Evolutionary conservation across 2,329 filamentous ascomycete species (phyloP).

Genomic region (Fusarium abutilonis): DNA sequence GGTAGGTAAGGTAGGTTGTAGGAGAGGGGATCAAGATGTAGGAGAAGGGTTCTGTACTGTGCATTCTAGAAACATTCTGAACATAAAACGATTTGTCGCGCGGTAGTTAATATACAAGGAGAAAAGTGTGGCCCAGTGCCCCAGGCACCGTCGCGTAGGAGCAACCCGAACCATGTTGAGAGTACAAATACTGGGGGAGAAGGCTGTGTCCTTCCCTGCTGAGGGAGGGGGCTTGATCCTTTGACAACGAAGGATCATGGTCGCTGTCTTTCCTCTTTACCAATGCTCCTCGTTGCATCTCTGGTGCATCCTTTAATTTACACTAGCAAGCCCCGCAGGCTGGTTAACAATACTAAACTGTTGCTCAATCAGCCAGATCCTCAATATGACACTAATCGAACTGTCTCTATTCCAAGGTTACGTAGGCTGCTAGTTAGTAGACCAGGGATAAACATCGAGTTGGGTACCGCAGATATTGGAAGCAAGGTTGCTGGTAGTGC

Average conservation of each 20-base stretch:
- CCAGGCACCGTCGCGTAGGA: not conserved
- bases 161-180: not conserved
- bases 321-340: not conserved
- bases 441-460: no score
- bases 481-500: no score
- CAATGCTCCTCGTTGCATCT: not conserved
- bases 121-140: not conserved
- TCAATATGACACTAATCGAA: not conserved
- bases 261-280: conserved; percentile 15
- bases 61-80: not conserved
- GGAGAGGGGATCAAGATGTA: no score
- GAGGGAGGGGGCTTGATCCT: conserved; percentile 11
- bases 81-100: conserved; percentile 2
- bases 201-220: conserved; percentile 16
- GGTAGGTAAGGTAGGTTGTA: no score
- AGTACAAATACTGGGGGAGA: not conserved
- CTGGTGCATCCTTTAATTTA: conserved; percentile 29
- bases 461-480: no score
- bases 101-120: not conserved
- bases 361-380: not conserved
- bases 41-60: not conserved
- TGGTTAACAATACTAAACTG: no score
- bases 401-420: no score
- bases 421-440: no score
- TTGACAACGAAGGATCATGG: conserved; percentile 20